These are phyloP conservation scores for Gossypium thurberi DNA, from an alignment of 345 rosid genomes.

Conservation along the genomic window DNA sequence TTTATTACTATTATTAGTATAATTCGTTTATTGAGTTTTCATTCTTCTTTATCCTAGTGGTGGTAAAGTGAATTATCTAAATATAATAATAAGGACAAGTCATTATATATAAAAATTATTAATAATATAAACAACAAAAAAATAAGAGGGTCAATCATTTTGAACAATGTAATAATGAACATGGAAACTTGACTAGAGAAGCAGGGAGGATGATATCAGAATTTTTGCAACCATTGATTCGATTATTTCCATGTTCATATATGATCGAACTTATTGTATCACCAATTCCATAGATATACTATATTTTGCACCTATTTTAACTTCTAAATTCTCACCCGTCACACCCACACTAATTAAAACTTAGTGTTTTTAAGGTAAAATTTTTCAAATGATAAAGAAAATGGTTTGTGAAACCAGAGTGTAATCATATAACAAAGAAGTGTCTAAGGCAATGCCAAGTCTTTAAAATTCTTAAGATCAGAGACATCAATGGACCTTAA, in stretches of 20 bases:
- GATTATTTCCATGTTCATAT: not conserved
- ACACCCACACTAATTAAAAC: not conserved
- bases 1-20: not conserved
- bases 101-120: not conserved
- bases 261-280: not conserved
- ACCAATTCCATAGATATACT: not conserved
- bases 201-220: not conserved
- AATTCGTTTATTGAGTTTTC: not conserved
- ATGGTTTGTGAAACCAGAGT: not conserved
- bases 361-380: not conserved
- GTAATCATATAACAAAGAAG: not conserved
- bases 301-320: not conserved
- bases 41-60: not conserved
- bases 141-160: not conserved
- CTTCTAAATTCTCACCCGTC: not conserved
- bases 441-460: not conserved
- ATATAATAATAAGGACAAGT: not conserved
- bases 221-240: not conserved
- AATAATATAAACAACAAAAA: not conserved
- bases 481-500: not conserved
- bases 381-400: not conserved
- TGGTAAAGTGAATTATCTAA: not conserved
- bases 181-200: slow-evolving; percentile 4
- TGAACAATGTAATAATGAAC: not conserved
- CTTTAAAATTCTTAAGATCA: not conserved